A percentile compares a stretch with the other conserved stretches of the same genome.
Conservation (phyloP, 2,329 filamentous ascomycete species). For the Emergomyces africanus region DNA sequence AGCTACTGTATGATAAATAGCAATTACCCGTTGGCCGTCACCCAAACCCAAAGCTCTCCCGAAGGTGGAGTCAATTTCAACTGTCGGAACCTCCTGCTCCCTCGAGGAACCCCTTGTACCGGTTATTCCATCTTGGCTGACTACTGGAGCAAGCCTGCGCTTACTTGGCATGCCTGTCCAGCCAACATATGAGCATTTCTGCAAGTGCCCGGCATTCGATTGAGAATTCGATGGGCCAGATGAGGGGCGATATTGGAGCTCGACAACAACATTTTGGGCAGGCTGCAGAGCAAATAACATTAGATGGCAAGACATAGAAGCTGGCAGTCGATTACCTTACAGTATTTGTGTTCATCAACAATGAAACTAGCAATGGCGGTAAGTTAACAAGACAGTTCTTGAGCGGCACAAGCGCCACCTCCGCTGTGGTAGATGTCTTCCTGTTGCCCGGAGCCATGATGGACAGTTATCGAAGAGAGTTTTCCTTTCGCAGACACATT, state of each 20-base stretch:
- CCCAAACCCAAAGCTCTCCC: slow-evolving; percentile 61
- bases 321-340: slow-evolving; percentile 40
- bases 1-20: background rate
- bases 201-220: slow-evolving; percentile 36
- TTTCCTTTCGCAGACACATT: slow-evolving; percentile 4
- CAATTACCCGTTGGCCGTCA: slow-evolving; percentile 66
- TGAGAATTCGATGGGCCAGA: slow-evolving; percentile 36
- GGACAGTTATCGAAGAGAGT: slow-evolving; percentile 9
- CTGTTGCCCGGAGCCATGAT: slow-evolving; percentile 29
- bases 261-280: slow-evolving; percentile 91
- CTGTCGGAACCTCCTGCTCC: slow-evolving; percentile 62
- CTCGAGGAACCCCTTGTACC: slow-evolving; percentile 45
- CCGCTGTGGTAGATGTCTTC: slow-evolving; percentile 54
- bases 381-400: slow-evolving; percentile 95
- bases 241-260: slow-evolving; percentile 62
- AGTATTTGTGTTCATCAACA: slow-evolving; percentile 81
- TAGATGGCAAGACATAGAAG: background rate
- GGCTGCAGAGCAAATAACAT: slow-evolving; percentile 40
- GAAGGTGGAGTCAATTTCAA: slow-evolving; percentile 82
- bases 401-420: slow-evolving; percentile 72
- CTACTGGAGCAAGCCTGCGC: slow-evolving; percentile 59
- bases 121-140: slow-evolving; percentile 60
- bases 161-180: slow-evolving; percentile 99
- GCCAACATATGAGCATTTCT: slow-evolving; percentile 70
- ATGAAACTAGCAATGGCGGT: slow-evolving; percentile 66